Conservation (phyloP, 2,329 filamentous ascomycete species). For the Pestalotiopsis sp. region DNA sequence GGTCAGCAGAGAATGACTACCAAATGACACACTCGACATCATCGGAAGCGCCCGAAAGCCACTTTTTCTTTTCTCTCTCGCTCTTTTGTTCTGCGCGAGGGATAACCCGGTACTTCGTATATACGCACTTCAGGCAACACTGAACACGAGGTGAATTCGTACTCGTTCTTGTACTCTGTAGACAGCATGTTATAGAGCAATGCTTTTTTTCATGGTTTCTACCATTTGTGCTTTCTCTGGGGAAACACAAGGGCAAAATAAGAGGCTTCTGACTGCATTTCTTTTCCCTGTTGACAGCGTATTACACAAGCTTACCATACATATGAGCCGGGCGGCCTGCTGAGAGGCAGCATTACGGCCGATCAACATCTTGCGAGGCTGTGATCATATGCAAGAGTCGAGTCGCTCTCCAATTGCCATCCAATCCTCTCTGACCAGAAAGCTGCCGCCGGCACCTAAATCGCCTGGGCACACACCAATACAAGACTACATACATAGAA, state of each 20-base stretch:
- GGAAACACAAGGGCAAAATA: neutral
- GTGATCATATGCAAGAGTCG: neutral
- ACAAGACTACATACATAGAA: neutral
- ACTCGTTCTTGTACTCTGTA: neutral
- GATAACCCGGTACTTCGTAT: neutral
- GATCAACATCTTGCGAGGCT: neutral
- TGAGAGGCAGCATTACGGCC: neutral
- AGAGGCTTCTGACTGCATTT: neutral
- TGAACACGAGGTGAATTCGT: neutral
- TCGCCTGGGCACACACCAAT: neutral
- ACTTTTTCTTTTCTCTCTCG: neutral
- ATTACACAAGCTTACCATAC: neutral
- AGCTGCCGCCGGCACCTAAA: neutral
- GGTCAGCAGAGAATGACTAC: neutral
- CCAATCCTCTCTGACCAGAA: neutral
- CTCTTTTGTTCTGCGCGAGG: neutral
- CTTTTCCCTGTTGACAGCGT: neutral
- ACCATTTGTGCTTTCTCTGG: neutral
- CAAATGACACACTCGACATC: neutral
- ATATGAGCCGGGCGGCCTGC: neutral
- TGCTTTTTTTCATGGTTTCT: neutral
- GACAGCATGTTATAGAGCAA: neutral
- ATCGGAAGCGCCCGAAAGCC: neutral
- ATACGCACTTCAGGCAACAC: neutral
- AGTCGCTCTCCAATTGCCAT: neutral